Base-by-base conservation (phyloP, 352 stramenopile species). In the Pythium dissimile region DNA sequence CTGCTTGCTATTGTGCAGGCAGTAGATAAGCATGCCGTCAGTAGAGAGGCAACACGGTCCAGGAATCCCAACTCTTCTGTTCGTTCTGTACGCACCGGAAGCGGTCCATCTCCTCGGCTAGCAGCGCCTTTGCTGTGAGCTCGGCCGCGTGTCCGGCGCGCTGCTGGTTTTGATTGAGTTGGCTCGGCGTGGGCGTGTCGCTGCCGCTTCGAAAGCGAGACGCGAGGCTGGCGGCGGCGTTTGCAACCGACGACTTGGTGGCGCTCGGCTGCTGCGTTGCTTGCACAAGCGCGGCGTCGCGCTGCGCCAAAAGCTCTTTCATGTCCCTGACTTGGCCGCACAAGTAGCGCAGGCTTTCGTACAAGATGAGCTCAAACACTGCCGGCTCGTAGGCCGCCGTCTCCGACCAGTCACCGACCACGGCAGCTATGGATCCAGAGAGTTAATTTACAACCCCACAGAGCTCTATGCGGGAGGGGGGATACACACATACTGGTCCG, bases 331-430 rank as follows among this genome's bases (percentile, higher is more conserved):
- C 61, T 59, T 91, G 80, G 27, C 72, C 66, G 5, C 73, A 66
- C 49, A 91, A 57, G 54, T 89, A 91, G 50, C 82, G 84, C 59
- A 86, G 47, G 41, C 70, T 74, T 56, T 88, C 81, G 38, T 89
- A 71, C 26, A 91, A 54, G 31, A 85, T 59, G 5, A 91, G 58
- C 54, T 88, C 81, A 63, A 84, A 82, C 18, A 89, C 83, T n/a
- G 45, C 64, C 20, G 80, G 74, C 31, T 86, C 73, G 51, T 83
- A 76, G 16, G 52, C 69, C 15, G 67, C 51, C 15, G 76, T 63
- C 37, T 86, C 69, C 39, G 69, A 74, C 80, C 80, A 91, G 5
- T 64, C 51, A 2, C 52, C 59, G 21, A 86, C 61, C 6, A 66
- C 72, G 24, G 54, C 59, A 18, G 71, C 79, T 85, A 52, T 3